Conservation (phyloP, 208 protist species). For the Crithidia fasciculata region DNA sequence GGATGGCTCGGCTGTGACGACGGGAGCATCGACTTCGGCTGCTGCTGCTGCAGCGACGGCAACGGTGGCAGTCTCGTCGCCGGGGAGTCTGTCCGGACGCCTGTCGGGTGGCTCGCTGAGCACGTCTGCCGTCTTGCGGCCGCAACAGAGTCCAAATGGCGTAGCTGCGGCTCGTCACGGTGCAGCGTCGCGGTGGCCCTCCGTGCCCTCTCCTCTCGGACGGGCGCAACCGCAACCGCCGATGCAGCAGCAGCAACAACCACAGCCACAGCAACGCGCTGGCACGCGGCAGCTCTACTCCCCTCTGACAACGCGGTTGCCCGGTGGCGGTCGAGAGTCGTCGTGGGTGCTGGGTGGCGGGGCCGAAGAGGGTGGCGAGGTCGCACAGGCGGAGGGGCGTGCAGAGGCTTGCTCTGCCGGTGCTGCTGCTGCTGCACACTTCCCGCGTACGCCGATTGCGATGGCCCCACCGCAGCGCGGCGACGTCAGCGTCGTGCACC, state of each 20-base stretch:
- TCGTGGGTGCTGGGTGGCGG: background rate
- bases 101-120: background rate
- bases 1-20: background rate
- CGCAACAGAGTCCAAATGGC: background rate
- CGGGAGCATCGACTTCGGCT: background rate
- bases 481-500: slow-evolving; percentile 38
- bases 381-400: background rate
- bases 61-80: background rate
- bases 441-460: background rate
- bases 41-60: background rate
- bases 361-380: background rate
- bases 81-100: no score
- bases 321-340: background rate
- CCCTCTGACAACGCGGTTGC: slow-evolving; percentile 8
- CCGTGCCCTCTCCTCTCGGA: background rate
- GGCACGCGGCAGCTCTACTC: slow-evolving; percentile 12
- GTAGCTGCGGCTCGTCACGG: background rate
- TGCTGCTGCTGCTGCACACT: background rate
- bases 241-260: background rate
- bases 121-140: background rate
- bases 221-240: background rate
- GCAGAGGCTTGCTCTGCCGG: background rate
- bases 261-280: background rate
- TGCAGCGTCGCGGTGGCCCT: background rate
- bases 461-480: slow-evolving; percentile 20